phyloP scores from a whole-genome alignment of 73 alveolate genomes.

The Tetrahymena elliotti region DNA sequence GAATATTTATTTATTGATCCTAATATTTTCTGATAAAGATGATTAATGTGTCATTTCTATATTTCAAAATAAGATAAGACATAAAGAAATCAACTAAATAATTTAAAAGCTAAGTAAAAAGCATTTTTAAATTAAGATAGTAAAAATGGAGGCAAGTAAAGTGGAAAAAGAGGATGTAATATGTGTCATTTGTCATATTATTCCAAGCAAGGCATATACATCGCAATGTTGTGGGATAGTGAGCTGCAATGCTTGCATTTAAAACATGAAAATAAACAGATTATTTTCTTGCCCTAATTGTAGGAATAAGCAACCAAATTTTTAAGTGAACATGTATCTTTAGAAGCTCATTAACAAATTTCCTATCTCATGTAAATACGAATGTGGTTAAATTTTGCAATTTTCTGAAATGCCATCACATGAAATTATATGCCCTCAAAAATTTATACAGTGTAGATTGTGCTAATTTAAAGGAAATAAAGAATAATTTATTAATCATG shows the following conservation, averaged over 20 bases:
- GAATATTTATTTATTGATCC: too few species aligned
- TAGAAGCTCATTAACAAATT: background rate
- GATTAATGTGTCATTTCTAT: too few species aligned
- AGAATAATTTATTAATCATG: background rate
- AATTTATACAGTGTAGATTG: background rate
- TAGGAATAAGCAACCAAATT: background rate
- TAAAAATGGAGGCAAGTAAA: background rate
- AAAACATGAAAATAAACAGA: background rate
- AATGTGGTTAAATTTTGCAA: background rate
- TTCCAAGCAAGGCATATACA: background rate
- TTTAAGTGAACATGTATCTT: background rate
- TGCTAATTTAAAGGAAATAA: background rate
- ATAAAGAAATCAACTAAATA: too few species aligned
- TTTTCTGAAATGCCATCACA: background rate
- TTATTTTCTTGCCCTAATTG: background rate
- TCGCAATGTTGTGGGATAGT: background rate
- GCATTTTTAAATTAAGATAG: too few species aligned
- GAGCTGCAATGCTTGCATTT: background rate
- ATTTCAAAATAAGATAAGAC: too few species aligned
- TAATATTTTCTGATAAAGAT: too few species aligned
- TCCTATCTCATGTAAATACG: background rate
- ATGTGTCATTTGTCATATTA: background rate
- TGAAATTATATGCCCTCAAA: background rate
- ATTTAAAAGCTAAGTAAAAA: too few species aligned
- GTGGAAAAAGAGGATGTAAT: background rate